These are phyloP conservation scores for Lasiosphaeria ovina DNA, from an alignment of 495 filamentous ascomycete species.

Conservation along the genomic window DNA sequence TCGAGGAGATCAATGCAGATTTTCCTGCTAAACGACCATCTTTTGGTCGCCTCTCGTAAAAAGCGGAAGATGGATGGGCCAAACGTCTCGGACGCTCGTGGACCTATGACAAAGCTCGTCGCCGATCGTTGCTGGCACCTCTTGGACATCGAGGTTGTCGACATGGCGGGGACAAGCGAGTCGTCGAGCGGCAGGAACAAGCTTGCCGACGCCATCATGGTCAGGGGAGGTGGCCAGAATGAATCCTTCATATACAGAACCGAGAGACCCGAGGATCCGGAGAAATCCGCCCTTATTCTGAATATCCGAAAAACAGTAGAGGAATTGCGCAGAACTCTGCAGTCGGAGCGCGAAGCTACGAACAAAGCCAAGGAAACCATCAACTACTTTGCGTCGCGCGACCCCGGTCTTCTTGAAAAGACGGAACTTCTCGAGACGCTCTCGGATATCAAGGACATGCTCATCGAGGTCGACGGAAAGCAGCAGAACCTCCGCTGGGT, in stretches of 20 bases:
- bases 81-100: constrained; percentile 53
- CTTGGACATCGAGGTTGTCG: constrained; percentile 88
- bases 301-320: constrained; percentile 91
- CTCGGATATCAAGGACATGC: constrained; percentile 69
- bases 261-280: constrained; percentile 66
- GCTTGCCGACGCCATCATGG: constrained; percentile 84
- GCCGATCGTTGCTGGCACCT: constrained; percentile 95
- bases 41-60: constrained; percentile 85
- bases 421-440: constrained; percentile 66
- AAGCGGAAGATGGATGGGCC: constrained; percentile 77
- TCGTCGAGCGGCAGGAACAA: constrained; percentile 57
- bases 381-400: constrained; percentile 73
- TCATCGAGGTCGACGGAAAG: constrained; percentile 94
- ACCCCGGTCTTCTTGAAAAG: constrained; percentile 69
- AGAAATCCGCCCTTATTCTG: constrained; percentile 76
- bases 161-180: constrained; percentile 67
- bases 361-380: constrained; percentile 76
- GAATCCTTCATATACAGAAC: constrained; percentile 93
- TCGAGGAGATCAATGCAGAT: constrained; percentile 79
- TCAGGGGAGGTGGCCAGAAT: constrained; percentile 71
- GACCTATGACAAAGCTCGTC: constrained; percentile 73
- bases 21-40: constrained; percentile 90
- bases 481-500: constrained; percentile 95
- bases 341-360: constrained; percentile 78
- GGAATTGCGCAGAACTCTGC: constrained; percentile 76